Percentiles rank a stretch among this genome's conserved stretches.
Evolutionary conservation across 148 eudicot genomes (phyloP).

Genomic region (Silene conica): DNA sequence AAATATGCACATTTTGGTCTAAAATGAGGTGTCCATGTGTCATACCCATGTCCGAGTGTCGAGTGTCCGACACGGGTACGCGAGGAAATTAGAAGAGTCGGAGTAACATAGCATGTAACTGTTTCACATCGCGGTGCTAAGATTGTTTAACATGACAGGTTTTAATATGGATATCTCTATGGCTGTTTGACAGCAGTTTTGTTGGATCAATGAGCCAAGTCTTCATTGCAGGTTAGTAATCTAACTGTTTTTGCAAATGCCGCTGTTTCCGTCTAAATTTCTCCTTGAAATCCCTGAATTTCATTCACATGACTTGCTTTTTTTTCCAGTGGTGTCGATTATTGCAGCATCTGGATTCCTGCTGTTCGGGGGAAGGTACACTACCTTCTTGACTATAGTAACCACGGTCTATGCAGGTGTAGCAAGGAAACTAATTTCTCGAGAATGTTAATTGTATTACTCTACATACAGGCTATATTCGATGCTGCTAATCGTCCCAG

Average conservation of each 20-base stretch:
- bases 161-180: conserved; percentile 70
- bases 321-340: conserved; percentile 40
- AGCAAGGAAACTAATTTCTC: neutral
- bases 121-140: neutral
- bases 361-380: conserved; percentile 57
- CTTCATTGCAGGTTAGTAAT: neutral
- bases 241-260: no score
- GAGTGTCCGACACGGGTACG: no score
- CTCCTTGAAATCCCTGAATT: no score
- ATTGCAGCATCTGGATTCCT: conserved; percentile 56
- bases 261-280: no score
- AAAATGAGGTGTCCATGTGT: no score
- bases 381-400: conserved; percentile 6
- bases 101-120: no score
- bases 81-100: no score
- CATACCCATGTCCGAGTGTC: no score
- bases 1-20: no score
- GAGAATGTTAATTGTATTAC: conserved; percentile 4
- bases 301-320: no score
- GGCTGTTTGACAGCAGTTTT: conserved; percentile 53
- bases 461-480: conserved; percentile 38
- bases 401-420: neutral
- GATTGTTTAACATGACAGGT: conserved; percentile 34
- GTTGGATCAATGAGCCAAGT: conserved; percentile 28
- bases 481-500: conserved; percentile 55